Conservation (phyloP, 2,329 filamentous ascomycete species). For the Penicillium sp. region DNA sequence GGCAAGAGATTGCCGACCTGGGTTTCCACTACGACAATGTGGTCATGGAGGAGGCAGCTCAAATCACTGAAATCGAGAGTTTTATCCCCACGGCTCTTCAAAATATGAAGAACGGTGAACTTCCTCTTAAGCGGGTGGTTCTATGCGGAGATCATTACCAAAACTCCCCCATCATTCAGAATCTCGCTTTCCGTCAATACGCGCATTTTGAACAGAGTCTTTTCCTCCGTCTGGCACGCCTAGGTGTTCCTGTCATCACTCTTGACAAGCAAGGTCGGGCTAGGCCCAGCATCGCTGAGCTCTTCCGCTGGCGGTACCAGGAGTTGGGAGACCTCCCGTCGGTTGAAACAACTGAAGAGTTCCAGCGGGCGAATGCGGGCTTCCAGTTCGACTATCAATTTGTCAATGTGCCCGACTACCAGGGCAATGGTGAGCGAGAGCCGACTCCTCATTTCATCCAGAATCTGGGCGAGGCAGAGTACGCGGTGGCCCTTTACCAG, state of each 20-base stretch:
- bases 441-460: conserved; percentile 93
- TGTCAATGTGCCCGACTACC: conserved; percentile 90
- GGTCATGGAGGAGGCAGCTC: conserved; percentile 96
- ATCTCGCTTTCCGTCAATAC: conserved; percentile 87
- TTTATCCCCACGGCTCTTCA: conserved; percentile 95
- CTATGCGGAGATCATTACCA: conserved; percentile 94
- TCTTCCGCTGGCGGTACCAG: conserved; percentile 92
- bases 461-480: conserved; percentile 94
- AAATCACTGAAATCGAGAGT: conserved; percentile 95
- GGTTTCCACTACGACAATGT: conserved; percentile 98
- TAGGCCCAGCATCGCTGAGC: conserved; percentile 73
- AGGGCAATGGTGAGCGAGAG: conserved; percentile 79
- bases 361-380: conserved; percentile 76
- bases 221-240: conserved; percentile 81
- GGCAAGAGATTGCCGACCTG: conserved; percentile 82
- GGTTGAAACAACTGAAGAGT: conserved; percentile 64
- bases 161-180: conserved; percentile 93
- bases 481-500: conserved; percentile 88
- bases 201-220: conserved; percentile 94
- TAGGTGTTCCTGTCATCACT: conserved; percentile 84
- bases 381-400: conserved; percentile 96
- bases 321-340: conserved; percentile 71
- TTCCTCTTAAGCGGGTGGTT: conserved; percentile 78
- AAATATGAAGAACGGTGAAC: conserved; percentile 64
- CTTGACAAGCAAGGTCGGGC: conserved; percentile 93